These are phyloP conservation scores for Alternaria triticina DNA, from an alignment of 2,329 filamentous ascomycete species.

Conservation along the genomic window DNA sequence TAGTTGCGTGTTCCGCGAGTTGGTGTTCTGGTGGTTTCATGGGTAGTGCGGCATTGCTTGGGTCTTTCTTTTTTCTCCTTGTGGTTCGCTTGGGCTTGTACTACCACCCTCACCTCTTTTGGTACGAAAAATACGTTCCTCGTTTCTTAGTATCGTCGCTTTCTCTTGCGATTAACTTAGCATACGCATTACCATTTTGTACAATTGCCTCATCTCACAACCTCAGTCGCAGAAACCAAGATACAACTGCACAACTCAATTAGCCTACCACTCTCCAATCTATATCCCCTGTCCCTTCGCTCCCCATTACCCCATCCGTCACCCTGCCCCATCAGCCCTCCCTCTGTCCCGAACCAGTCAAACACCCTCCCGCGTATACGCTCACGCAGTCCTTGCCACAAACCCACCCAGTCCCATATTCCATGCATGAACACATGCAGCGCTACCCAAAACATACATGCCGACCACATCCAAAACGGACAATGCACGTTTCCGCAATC, in stretches of 20 bases:
- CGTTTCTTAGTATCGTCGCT: background rate
- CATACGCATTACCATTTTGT: background rate
- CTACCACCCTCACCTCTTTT: background rate
- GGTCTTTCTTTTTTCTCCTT: background rate
- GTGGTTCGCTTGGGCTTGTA: background rate
- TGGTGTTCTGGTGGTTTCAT: background rate
- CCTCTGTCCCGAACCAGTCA: background rate
- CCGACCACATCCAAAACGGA: constrained; percentile 1
- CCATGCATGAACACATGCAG: background rate
- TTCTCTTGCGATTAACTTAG: background rate
- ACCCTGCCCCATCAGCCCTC: background rate
- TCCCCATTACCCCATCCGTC: background rate
- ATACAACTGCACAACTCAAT: background rate
- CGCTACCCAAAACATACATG: background rate
- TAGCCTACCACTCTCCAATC: background rate
- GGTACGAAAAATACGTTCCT: background rate
- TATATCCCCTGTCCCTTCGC: background rate
- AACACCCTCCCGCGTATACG: background rate
- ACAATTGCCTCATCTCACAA: background rate
- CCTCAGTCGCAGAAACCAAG: background rate
- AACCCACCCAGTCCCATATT: background rate
- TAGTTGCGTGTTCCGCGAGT: background rate
- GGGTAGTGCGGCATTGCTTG: background rate
- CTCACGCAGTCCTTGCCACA: background rate
- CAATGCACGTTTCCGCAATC: background rate